Base-by-base conservation (phyloP, 73 alveolate genomes). In the Symbiodinium natans region DNA sequence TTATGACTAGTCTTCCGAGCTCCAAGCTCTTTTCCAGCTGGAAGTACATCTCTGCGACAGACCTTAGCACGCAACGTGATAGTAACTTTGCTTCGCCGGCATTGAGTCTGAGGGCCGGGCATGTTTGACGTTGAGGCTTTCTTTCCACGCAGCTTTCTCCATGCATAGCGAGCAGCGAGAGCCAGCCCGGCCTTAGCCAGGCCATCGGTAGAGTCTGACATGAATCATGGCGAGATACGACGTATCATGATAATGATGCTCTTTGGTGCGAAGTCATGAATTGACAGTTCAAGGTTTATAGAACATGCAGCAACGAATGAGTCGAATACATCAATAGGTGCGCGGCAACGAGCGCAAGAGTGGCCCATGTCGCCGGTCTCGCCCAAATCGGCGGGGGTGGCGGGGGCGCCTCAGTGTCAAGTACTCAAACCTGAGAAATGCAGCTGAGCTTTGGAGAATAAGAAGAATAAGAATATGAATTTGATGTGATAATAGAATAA, bases 41-140 rank as follows among this genome's bases (percentile, higher is more conserved):
- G 87, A 90, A 90, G 52, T 90, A 90, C 96, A 90, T 90, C 87
- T 90, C 96, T 21, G 96, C 96, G 80, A 90, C 77, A 21, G 96
- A 90, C 96, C 96, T 90, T 23, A 9, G 80, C 80, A 21, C n/a
- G 71, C 71, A 29, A 52, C n/a, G n/a, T n/a, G 29, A 17, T 11
- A 23, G 31, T 52, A 43, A 43, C 71, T 52, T 29, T 21, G 71
- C 71, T 52, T 23, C 71, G 23, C n/a, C 15, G 31, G 23, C 71
- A 10, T 23, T 29, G n/a, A 29, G 23, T 21, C 15, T 23, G 80
- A 36, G 80, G 17, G 13, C 36, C 80, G 27, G 38, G 36, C 80
- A 63, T 63, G 36, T 63, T 63, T 19, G 80, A 9, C 40, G 80
- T 63, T 31, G 80, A 23, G 29, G 80, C 19, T 36, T n/a, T 31